Evolutionary conservation across 768 basidiomycete genomes (phyloP), one percentile per base, ranked within the genome.

Genomic region (Xerocomus potaroensis): DNA sequence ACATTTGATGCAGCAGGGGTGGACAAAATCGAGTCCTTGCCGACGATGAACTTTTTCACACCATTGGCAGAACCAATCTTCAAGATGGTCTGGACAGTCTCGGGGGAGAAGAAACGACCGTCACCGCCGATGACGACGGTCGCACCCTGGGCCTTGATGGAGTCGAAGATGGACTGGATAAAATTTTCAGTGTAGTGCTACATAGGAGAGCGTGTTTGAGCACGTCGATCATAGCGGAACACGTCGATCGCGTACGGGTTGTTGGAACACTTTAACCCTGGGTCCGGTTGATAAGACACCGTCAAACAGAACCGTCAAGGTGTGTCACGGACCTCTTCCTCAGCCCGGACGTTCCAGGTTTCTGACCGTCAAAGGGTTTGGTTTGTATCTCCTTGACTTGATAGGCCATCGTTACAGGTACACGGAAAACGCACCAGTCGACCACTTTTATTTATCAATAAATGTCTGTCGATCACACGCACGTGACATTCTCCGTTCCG

Each of bases 131-230:
- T 81, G 62, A 98, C 96, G 57, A 98, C 76, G 14, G 93, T 92
- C 45, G 82, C 72, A 23, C 80, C 91, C 50, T 85, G 69, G 41
- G 81, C 79, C 6, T 86, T 79, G 69, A 98, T 90, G 45, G 94
- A 89, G 68, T 89, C 81, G 61, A 94, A 79, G 74, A 92, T 99
- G 56, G 95, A 71, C 69, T 98, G 95, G 48, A 97, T 67, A 59
- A 99, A 99, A 76, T 98, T 99, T 72, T 98, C 96, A 36, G 96
- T 99, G 73, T 98, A 99, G 75, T 98, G 84, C 91, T 93, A 44
- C 44, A 47, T 27, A 51, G 26, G 32, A n/a, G 45, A 41, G 34
- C 10, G 45, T 21, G 46, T 49, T 59, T 61, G 50, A 63, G 62
- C 46, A 37, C 15, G 44, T 26, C 33, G 31, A 33, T 50, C 16